A percentile compares a stretch with the other conserved stretches of the same genome.
Evolutionary conservation across 768 basidiomycete species (phyloP).

Genomic region (Suillus plorans): DNA sequence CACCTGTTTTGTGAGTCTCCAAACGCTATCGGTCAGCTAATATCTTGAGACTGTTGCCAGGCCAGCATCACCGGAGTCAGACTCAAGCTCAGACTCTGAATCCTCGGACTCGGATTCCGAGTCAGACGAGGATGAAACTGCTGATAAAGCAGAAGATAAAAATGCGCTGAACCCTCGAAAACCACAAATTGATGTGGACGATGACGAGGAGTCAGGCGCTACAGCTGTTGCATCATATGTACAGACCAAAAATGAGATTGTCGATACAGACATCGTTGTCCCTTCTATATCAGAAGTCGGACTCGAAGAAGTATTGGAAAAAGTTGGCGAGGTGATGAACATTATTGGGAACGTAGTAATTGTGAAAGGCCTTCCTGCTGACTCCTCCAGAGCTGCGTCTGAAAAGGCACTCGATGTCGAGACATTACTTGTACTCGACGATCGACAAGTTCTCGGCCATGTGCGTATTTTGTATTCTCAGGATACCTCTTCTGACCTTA

Average conservation of each 20-base stretch:
- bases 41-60: conserved; percentile 25
- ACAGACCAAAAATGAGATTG: conserved; percentile 70
- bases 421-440: conserved; percentile 86
- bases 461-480: conserved; percentile 46
- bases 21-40: conserved; percentile 12
- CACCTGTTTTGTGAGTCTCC: conserved; percentile 23
- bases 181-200: conserved; percentile 39
- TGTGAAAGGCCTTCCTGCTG: conserved; percentile 58
- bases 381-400: conserved; percentile 43
- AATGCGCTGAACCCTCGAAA: not conserved
- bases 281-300: conserved; percentile 68
- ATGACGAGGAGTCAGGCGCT: conserved; percentile 53
- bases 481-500: conserved; percentile 15
- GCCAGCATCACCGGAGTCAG: conserved; percentile 36
- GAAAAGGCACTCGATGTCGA: conserved; percentile 82
- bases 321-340: conserved; percentile 76
- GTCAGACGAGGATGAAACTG: conserved; percentile 22
- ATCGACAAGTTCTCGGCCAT: conserved; percentile 86
- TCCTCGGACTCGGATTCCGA: conserved; percentile 21
- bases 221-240: conserved; percentile 44
- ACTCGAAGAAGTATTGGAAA: conserved; percentile 64
- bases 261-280: conserved; percentile 54
- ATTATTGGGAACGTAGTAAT: conserved; percentile 74
- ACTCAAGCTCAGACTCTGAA: conserved; percentile 34
- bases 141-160: conserved; percentile 6